These are phyloP conservation scores for Grammothele lineata DNA, from an alignment of 768 basidiomycete genomes.

Conservation along the genomic window DNA sequence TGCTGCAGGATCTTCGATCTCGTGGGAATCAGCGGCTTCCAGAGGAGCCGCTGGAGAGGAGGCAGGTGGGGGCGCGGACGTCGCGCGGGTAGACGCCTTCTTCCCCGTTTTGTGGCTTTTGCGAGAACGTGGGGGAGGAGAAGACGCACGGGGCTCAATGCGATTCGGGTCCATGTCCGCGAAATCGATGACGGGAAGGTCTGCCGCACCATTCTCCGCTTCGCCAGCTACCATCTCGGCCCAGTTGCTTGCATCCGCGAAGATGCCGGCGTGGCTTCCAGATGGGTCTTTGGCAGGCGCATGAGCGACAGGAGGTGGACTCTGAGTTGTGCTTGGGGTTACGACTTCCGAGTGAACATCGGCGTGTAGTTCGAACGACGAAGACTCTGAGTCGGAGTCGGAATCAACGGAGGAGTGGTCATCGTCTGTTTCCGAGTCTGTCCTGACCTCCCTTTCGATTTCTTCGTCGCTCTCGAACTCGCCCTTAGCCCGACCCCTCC, in stretches of 20 bases:
- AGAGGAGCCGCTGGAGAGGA: conserved; percentile 1
- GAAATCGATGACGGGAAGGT: conserved; percentile 80
- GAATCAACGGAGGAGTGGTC: conserved; percentile 56
- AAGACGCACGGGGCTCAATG: conserved; percentile 21
- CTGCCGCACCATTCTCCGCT: conserved; percentile 54
- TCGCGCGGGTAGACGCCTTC: conserved; percentile 25
- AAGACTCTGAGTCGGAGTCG: conserved; percentile 71
- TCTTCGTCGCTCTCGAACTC: conserved; percentile 74
- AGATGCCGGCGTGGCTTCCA: conserved; percentile 37
- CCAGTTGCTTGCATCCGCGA: conserved; percentile 59
- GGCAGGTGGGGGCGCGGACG: conserved; percentile 32
- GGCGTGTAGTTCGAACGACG: conserved; percentile 49
- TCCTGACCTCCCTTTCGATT: conserved; percentile 63
- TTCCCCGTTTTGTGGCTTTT: conserved; percentile 28
- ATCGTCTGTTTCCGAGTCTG: conserved; percentile 66
- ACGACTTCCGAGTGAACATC: conserved; percentile 49
- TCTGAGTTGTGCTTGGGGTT: conserved; percentile 67
- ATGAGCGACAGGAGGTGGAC: conserved; percentile 35
- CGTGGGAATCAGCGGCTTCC: no score
- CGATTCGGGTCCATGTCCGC: conserved; percentile 45
- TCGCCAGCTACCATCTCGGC: conserved; percentile 84
- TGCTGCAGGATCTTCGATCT: no score
- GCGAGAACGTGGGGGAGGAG: conserved; percentile 17
- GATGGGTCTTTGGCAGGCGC: conserved; percentile 22
- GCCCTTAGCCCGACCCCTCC: conserved; percentile 58